Percentiles rank a stretch among this genome's conserved stretches.
phyloP scores from a whole-genome alignment of 2,329 filamentous ascomycete genomes.

The Trichoderma guizhouense region DNA sequence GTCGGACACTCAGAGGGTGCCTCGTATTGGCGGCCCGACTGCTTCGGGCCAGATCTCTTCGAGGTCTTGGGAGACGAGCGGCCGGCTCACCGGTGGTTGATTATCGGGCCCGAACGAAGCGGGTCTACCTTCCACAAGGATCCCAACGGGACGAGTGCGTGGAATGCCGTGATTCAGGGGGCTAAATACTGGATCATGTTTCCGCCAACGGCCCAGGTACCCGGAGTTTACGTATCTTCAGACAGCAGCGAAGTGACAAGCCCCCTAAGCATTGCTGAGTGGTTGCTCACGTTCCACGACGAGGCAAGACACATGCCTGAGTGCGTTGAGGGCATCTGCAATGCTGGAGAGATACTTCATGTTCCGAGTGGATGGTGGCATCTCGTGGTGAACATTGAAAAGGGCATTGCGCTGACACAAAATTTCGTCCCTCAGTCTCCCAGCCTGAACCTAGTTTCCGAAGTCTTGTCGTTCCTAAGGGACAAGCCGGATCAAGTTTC shows the following conservation, averaged over 20 bases:
- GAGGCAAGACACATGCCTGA: slow-evolving; percentile 73
- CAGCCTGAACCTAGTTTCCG: slow-evolving; percentile 56
- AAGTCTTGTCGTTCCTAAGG: slow-evolving; percentile 75
- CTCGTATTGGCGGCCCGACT: slow-evolving; percentile 75
- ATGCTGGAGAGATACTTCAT: slow-evolving; percentile 80
- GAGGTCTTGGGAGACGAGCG: slow-evolving; percentile 71
- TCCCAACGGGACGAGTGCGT: slow-evolving; percentile 71
- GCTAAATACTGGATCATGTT: slow-evolving; percentile 99
- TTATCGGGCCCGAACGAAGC: slow-evolving; percentile 80
- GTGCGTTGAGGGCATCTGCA: slow-evolving; percentile 82
- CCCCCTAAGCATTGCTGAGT: slow-evolving; percentile 94
- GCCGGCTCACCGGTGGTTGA: slow-evolving; percentile 88
- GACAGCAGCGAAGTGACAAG: slow-evolving; percentile 93
- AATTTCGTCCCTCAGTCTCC: slow-evolving; percentile 79
- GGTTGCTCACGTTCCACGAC: slow-evolving; percentile 84
- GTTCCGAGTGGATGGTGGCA: slow-evolving; percentile 98
- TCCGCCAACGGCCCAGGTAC: slow-evolving; percentile 71
- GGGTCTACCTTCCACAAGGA: slow-evolving; percentile 95
- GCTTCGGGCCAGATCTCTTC: slow-evolving; percentile 86
- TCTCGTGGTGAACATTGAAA: slow-evolving; percentile 83
- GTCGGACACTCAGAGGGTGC: slow-evolving; percentile 51
- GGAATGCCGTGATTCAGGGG: slow-evolving; percentile 89
- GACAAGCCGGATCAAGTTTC: slow-evolving; percentile 84
- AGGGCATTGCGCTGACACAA: slow-evolving; percentile 85
- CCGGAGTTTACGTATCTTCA: slow-evolving; percentile 83